A percentile compares a stretch with the other conserved stretches of the same genome.
Conservation (phyloP, 1,284 basidiomycete genomes). For the Melampsora americana region DNA sequence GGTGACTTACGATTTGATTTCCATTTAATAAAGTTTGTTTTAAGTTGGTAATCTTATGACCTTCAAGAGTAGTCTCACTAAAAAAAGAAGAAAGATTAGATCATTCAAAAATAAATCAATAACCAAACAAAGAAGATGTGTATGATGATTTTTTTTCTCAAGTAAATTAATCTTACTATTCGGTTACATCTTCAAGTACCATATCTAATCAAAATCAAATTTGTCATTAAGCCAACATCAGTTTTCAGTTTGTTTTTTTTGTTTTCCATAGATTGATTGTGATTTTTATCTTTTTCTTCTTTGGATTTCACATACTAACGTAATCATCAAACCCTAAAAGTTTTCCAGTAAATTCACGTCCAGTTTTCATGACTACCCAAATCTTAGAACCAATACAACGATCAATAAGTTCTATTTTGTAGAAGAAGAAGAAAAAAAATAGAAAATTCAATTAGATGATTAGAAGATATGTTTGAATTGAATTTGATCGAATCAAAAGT, state of each 20-base stretch:
- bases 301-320: slow-evolving; percentile 52
- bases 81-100: neutral
- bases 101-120: neutral
- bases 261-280: no score
- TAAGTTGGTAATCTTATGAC: slow-evolving; percentile 52
- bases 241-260: no score
- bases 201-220: no score
- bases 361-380: slow-evolving; percentile 55
- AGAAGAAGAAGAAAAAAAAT: neutral
- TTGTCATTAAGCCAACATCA: no score
- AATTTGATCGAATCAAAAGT: no score
- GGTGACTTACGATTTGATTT: slow-evolving; percentile 51
- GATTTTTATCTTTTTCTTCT: no score
- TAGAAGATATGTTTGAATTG: no score
- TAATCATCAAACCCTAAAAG: slow-evolving; percentile 55
- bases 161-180: slow-evolving; percentile 53
- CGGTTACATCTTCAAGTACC: slow-evolving; percentile 54
- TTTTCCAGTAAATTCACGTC: slow-evolving; percentile 54
- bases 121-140: no score
- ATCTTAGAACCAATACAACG: slow-evolving; percentile 54
- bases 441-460: no score
- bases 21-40: slow-evolving; percentile 54
- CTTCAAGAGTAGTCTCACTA: slow-evolving; percentile 50
- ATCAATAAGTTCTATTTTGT: slow-evolving; percentile 55
- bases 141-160: no score